phyloP scores from a whole-genome alignment of 306 rosid species.

The Gleditsia sinensis region DNA sequence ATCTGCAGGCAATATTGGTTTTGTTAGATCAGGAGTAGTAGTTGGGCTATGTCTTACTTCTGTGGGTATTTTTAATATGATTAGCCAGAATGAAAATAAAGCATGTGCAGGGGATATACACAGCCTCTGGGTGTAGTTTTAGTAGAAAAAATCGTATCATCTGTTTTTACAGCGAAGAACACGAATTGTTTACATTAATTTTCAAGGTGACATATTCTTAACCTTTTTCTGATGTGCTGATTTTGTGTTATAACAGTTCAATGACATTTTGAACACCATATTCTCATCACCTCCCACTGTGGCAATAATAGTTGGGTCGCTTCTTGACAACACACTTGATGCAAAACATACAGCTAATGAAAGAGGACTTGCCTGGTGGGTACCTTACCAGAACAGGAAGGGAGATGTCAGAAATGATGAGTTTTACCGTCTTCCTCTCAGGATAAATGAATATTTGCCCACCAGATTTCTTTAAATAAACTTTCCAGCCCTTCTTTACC shows the following conservation, averaged over 20 bases:
- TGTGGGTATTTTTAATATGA: too few relatives aligned
- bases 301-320: conserved; percentile 78
- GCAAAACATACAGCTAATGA: conserved; percentile 45
- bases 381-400: conserved; percentile 68
- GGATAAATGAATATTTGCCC: conserved; percentile 69
- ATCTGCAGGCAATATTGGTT: too few relatives aligned
- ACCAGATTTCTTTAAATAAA: conserved; percentile 50
- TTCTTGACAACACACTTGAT: conserved; percentile 82
- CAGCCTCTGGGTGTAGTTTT: too few relatives aligned
- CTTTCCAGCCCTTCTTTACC: conserved; percentile 23
- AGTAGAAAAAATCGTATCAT: too few relatives aligned
- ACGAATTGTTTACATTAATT: too few relatives aligned
- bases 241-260: conserved; percentile 59
- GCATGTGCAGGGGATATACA: too few relatives aligned
- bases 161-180: too few relatives aligned
- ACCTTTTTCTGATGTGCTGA: conserved; percentile 12
- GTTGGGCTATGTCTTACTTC: too few relatives aligned
- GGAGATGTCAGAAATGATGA: conserved; percentile 83
- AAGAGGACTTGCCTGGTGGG: conserved; percentile 91
- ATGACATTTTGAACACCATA: conserved; percentile 83
- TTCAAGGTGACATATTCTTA: too few relatives aligned
- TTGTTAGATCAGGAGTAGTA: too few relatives aligned
- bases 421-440: conserved; percentile 69
- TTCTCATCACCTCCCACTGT: conserved; percentile 90
- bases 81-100: too few relatives aligned